phyloP scores from a whole-genome alignment of 176 grass and related monocot genomes.

The Alloteropsis semialata region DNA sequence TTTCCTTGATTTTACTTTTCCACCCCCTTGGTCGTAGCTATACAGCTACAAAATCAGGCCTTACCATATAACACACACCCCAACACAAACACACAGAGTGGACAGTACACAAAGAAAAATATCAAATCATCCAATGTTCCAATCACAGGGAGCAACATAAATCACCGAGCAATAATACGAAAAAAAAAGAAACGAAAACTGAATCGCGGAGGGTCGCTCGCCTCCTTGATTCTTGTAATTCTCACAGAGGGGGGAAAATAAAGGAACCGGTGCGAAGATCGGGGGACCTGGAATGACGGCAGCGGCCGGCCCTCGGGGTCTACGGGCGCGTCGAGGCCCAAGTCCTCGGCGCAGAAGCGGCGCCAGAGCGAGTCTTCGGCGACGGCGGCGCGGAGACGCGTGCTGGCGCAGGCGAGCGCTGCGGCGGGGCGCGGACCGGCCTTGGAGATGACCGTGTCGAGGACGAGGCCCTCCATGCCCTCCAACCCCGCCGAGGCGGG shows the following conservation, averaged over 20 bases:
- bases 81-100: too few relatives aligned
- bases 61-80: neutral
- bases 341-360: slow-evolving; percentile 63
- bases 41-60: neutral
- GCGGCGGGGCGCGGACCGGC: slow-evolving; percentile 48
- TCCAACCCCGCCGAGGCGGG: slow-evolving; percentile 33
- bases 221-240: neutral
- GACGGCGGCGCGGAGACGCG: slow-evolving; percentile 41
- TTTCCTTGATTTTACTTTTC: too few relatives aligned
- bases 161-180: neutral
- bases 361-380: slow-evolving; percentile 70
- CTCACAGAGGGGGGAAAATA: neutral
- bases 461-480: slow-evolving; percentile 40
- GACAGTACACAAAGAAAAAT: too few relatives aligned
- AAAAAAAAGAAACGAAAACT: neutral
- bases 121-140: neutral
- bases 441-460: slow-evolving; percentile 70
- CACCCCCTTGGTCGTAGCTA: too few relatives aligned
- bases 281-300: slow-evolving; percentile 66
- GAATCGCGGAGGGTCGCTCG: neutral
- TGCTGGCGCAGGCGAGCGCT: slow-evolving; percentile 62
- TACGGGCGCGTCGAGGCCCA: slow-evolving; percentile 48
- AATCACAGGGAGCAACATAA: neutral
- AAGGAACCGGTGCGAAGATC: neutral
- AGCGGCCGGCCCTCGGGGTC: slow-evolving; percentile 59